A percentile compares a stretch with the other conserved stretches of the same genome.
phyloP scores from a whole-genome alignment of 345 rosid species.

The Trapa bicornis region DNA sequence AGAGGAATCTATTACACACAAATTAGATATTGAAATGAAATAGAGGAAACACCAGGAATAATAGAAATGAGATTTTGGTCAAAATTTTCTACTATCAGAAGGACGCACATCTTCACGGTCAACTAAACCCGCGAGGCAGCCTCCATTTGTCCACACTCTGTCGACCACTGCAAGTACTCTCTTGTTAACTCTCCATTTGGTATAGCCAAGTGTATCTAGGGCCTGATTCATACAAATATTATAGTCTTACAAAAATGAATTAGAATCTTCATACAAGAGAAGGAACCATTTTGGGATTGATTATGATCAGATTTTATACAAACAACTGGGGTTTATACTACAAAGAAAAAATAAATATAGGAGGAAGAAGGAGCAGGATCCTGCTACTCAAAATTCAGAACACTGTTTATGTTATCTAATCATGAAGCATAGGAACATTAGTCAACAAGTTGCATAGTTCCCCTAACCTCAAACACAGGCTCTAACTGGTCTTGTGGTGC shows the following conservation, averaged over 20 bases:
- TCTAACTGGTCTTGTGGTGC: conserved; percentile 49
- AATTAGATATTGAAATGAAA: conserved; percentile 3
- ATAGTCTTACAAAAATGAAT: neutral
- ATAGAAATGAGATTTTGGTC: conserved; percentile 3
- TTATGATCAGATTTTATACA: neutral
- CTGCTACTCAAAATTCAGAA: neutral
- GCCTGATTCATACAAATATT: conserved; percentile 34
- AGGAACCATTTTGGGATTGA: neutral
- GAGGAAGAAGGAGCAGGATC: neutral
- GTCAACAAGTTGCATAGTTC: neutral
- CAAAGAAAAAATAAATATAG: no score
- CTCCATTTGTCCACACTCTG: conserved; percentile 93
- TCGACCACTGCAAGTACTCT: conserved; percentile 73
- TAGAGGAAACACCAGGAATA: neutral
- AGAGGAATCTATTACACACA: conserved; percentile 34
- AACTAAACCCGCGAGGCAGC: conserved; percentile 63
- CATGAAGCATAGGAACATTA: neutral
- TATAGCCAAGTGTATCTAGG: conserved; percentile 81
- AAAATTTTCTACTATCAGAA: conserved; percentile 2
- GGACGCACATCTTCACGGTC: conserved; percentile 78
- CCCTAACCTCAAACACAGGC: conserved; percentile 71
- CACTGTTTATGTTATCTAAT: neutral
- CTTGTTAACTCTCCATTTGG: conserved; percentile 89
- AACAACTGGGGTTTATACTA: no score
- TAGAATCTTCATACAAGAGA: neutral